These are phyloP conservation scores for Wallacemonas rigidus DNA, from an alignment of 208 protist genomes.

Conservation along the genomic window DNA sequence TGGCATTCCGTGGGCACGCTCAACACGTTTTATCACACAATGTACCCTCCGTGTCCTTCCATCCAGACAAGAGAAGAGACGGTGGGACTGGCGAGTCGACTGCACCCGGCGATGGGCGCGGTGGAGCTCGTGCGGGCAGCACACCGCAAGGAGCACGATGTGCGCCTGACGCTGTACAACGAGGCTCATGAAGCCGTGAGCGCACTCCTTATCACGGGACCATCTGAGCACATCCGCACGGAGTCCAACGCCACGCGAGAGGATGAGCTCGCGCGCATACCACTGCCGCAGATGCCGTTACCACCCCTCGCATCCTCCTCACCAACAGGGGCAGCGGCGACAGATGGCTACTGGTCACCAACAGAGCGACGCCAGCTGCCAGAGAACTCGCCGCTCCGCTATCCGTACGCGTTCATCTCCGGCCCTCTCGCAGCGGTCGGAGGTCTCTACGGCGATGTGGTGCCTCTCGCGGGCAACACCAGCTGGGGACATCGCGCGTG, in stretches of 20 bases:
- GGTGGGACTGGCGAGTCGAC: neutral
- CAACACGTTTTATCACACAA: conserved; percentile 74
- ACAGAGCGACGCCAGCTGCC: neutral
- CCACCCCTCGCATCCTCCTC: conserved; percentile 4
- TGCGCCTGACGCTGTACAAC: conserved; percentile 76
- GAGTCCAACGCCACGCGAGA: neutral
- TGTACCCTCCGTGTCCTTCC: conserved; percentile 16
- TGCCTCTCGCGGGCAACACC: conserved; percentile 17
- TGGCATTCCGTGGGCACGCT: conserved; percentile 69
- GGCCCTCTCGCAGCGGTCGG: conserved; percentile 20
- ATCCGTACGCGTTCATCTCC: neutral
- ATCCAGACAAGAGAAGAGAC: neutral
- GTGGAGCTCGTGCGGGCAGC: conserved; percentile 64
- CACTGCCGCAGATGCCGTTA: conserved; percentile 18
- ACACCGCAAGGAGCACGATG: conserved; percentile 60
- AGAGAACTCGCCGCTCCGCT: neutral
- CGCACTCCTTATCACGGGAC: conserved; percentile 72
- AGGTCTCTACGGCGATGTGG: conserved; percentile 45
- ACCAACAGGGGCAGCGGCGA: neutral
- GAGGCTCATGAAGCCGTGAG: conserved; percentile 43
- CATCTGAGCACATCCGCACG: conserved; percentile 3
- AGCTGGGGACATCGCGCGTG: conserved; percentile 45
- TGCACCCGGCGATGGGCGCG: conserved; percentile 66
- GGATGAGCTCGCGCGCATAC: neutral
- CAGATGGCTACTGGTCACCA: neutral